Evolutionary conservation across 106 monocot species (phyloP), one percentile per base, ranked within the genome.

Genomic region (Gastrodia elata): DNA sequence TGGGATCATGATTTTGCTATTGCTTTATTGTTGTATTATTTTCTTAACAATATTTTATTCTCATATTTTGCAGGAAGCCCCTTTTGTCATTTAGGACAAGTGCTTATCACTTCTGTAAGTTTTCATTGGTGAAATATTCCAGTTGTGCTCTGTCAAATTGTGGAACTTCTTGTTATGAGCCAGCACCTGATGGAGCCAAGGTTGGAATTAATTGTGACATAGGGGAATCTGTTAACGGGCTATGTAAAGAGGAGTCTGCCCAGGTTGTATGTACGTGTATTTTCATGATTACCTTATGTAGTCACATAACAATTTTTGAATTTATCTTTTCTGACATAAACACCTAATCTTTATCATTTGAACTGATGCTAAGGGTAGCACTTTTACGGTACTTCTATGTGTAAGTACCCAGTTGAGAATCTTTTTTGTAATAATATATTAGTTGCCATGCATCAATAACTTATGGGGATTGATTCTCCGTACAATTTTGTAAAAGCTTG

Each of bases 21-120:
- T 44, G 26, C 24, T 43, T 18, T 58, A 48, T 64, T 42, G 6
- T 36, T 52, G 3, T 71, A 52, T 49, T 8, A 13, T 70, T 61
- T 71, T 68, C n/a, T 75, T 88, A 68, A 24, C 25, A 22, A 24
- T 40, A 40, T 40, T 13, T 25, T 69, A n/a, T n/a, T 52, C 10
- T 4, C 6, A 0, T 39, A 69, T 69, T 69, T 69, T 69, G 73
- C 77, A 96, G 96, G 86, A 89, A 82, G 38, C 90, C 96, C 27
- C 71, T 90, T 67, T 42, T 78, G 64, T 80, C 90, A 38, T 76
- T 97, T 13, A 84, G 73, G 78, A 97, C 87, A 35, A 86, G 78
- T 46, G 70, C 82, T 0, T 97, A 97, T 71, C 89, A 90, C 76
- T 97, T 97, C 78, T 92, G 96, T 76, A 97, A 97, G 77, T 68